These are phyloP conservation scores for Kodamaea sp. DNA, from an alignment of 1,139 yeast genomes.

Conservation along the genomic window DNA sequence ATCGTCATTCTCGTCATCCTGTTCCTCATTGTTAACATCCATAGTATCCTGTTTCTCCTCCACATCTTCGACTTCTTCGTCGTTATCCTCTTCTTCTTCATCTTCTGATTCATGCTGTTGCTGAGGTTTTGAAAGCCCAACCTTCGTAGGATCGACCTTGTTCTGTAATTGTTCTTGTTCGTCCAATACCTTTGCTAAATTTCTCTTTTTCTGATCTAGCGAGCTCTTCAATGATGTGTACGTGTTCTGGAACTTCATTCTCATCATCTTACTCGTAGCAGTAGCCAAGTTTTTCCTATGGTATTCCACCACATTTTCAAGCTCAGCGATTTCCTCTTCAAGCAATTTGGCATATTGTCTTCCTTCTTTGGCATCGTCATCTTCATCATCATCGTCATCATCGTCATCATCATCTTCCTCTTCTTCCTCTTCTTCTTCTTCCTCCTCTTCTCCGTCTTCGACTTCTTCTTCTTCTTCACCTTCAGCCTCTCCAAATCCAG, in stretches of 20 bases:
- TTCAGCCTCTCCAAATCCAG: slow-evolving; percentile 11
- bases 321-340: slow-evolving; percentile 82
- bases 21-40: slow-evolving; percentile 11
- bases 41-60: slow-evolving; percentile 10
- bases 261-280: slow-evolving; percentile 85
- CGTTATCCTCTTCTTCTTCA: slow-evolving; percentile 19
- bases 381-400: slow-evolving; percentile 31
- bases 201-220: slow-evolving; percentile 77
- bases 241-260: slow-evolving; percentile 82
- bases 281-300: slow-evolving; percentile 74
- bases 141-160: slow-evolving; percentile 18
- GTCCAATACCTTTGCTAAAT: slow-evolving; percentile 46
- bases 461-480: slow-evolving; percentile 18
- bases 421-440: slow-evolving; percentile 27
- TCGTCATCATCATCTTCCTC: slow-evolving; percentile 32
- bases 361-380: slow-evolving; percentile 33
- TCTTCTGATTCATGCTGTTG: slow-evolving; percentile 16
- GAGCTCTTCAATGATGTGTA: slow-evolving; percentile 79
- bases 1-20: slow-evolving; percentile 11
- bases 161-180: slow-evolving; percentile 24
- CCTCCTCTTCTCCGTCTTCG: slow-evolving; percentile 22
- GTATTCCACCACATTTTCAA: slow-evolving; percentile 75
- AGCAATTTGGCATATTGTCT: slow-evolving; percentile 75
- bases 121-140: slow-evolving; percentile 14
- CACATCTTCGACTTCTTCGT: slow-evolving; percentile 12